Percentiles rank a stretch among this genome's conserved stretches.
Evolutionary conservation across 352 stramenopile genomes (phyloP).

Genomic region (Pythium insidiosum): DNA sequence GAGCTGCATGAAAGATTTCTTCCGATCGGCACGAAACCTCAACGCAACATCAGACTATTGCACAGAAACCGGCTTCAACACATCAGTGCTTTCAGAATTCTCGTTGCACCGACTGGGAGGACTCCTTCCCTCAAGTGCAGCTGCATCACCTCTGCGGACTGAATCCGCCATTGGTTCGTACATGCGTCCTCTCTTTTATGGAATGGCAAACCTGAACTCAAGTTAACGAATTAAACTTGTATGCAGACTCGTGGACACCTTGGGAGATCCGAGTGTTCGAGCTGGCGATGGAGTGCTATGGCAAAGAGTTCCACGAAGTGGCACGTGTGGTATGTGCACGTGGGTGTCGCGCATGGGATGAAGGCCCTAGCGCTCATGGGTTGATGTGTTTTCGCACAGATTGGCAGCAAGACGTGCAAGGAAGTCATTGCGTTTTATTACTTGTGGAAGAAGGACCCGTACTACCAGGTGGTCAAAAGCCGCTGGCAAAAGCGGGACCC

Average conservation of each 20-base stretch:
- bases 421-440: conserved; percentile 85
- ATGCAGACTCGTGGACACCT: conserved; percentile 64
- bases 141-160: too few species aligned
- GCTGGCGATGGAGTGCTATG: conserved; percentile 76
- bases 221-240: too few species aligned
- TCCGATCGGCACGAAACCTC: conserved; percentile 46
- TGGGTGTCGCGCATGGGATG: conserved; percentile 1
- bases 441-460: conserved; percentile 83
- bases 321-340: conserved; percentile 41
- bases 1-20: conserved; percentile 55
- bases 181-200: too few species aligned
- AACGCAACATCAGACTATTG: too few species aligned
- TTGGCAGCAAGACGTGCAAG: conserved; percentile 53
- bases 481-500: conserved; percentile 49
- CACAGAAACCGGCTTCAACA: too few species aligned
- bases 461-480: conserved; percentile 77
- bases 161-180: too few species aligned
- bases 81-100: conserved; percentile 44
- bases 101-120: conserved; percentile 49
- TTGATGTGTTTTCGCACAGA: conserved; percentile 20
- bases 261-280: conserved; percentile 81
- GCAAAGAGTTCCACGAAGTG: conserved; percentile 76
- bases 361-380: too few species aligned
- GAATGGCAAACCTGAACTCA: too few species aligned
- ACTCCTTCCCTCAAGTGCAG: too few species aligned